Conservation (phyloP, 2,329 filamentous ascomycete species). For the Colletotrichum acutatum region DNA sequence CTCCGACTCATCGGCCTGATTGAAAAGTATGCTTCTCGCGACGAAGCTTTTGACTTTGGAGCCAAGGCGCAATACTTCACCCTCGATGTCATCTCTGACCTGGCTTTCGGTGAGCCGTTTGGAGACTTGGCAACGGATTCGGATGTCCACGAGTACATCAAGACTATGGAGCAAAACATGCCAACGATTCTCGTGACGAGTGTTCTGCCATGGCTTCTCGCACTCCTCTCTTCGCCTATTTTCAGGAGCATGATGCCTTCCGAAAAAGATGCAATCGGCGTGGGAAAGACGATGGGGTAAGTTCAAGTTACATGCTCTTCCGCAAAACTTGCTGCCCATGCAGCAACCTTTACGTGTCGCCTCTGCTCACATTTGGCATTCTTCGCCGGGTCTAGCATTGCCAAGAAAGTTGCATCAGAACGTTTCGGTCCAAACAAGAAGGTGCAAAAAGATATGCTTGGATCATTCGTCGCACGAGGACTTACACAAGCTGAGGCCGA, state of each 20-base stretch:
- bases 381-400: slow-evolving; percentile 44
- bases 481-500: slow-evolving; percentile 51
- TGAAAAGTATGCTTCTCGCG: slow-evolving; percentile 50
- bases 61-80: slow-evolving; percentile 62
- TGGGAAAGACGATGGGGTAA: slow-evolving; percentile 58
- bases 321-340: no score
- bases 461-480: slow-evolving; percentile 53
- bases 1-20: slow-evolving; percentile 56
- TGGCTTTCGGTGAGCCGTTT: slow-evolving; percentile 61
- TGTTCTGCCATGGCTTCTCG: slow-evolving; percentile 53
- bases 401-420: slow-evolving; percentile 56
- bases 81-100: slow-evolving; percentile 62
- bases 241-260: slow-evolving; percentile 54
- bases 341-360: not conserved
- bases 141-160: slow-evolving; percentile 59
- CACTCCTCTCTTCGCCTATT: slow-evolving; percentile 51
- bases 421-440: slow-evolving; percentile 56
- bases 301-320: slow-evolving; percentile 41
- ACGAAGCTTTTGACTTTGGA: slow-evolving; percentile 59
- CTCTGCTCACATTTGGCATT: not conserved
- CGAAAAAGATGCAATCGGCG: slow-evolving; percentile 49
- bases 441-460: slow-evolving; percentile 62
- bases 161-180: slow-evolving; percentile 54
- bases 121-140: slow-evolving; percentile 57
- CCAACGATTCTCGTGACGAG: slow-evolving; percentile 57